Percentiles rank a stretch among this genome's conserved stretches.
These are phyloP conservation scores for Aurantiochytrium sp. DNA, from an alignment of 108 stramenopile genomes.

Conservation along the genomic window DNA sequence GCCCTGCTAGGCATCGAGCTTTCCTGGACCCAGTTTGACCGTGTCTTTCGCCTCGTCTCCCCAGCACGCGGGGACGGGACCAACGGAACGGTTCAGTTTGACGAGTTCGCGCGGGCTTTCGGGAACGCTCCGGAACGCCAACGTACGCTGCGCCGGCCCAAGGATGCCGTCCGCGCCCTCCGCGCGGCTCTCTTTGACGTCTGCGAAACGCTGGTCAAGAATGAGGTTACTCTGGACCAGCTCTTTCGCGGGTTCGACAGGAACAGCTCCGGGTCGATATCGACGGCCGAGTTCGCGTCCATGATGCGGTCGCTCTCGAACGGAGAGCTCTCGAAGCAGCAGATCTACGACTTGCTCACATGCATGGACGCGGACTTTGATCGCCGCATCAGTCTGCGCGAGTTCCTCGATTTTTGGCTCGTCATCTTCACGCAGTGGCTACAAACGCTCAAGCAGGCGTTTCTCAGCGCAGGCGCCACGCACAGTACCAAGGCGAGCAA, in stretches of 20 bases:
- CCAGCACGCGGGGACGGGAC: neutral
- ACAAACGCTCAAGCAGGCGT: neutral
- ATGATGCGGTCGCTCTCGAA: neutral
- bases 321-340: neutral
- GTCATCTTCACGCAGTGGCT: conserved; percentile 28
- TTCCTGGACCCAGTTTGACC: neutral
- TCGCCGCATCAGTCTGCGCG: neutral
- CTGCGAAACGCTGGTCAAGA: conserved; percentile 8
- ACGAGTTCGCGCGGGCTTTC: neutral
- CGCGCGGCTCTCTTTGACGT: neutral
- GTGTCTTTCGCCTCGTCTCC: neutral
- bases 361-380: conserved; percentile 21
- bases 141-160: neutral
- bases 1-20: neutral
- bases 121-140: too few species aligned
- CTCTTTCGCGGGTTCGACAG: neutral
- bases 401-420: neutral
- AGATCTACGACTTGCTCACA: neutral
- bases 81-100: neutral
- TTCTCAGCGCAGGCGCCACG: neutral
- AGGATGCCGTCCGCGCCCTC: neutral
- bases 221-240: neutral
- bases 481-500: too few species aligned
- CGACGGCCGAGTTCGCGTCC: neutral
- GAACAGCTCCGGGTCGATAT: neutral